These are phyloP conservation scores for Cyclostephanos tholiformis DNA, from an alignment of 108 stramenopile species.

Conservation along the genomic window DNA sequence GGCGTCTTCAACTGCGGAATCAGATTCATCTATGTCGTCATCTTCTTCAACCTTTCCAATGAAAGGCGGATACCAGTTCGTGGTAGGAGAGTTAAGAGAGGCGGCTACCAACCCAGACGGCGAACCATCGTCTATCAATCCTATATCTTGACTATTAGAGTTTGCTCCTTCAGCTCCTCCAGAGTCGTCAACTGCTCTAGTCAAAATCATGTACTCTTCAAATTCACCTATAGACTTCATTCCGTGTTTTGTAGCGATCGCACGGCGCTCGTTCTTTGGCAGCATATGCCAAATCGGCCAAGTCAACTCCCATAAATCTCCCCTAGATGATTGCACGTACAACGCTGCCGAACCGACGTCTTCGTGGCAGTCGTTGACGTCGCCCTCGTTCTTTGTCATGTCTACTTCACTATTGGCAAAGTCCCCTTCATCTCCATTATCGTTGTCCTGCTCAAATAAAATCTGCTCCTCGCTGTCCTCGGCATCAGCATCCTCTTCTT, in stretches of 20 bases:
- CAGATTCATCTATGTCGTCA: conserved; percentile 56
- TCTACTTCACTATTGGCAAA: not conserved
- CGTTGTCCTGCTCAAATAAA: conserved; percentile 34
- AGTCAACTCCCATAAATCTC: conserved; percentile 71
- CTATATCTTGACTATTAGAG: not conserved
- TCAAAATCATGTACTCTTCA: conserved; percentile 74
- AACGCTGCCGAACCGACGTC: conserved; percentile 22
- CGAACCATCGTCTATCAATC: not conserved
- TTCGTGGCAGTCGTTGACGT: conserved; percentile 5
- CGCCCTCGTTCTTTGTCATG: not conserved
- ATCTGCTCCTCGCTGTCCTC: conserved; percentile 45
- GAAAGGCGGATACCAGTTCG: conserved; percentile 31
- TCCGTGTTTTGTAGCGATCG: conserved; percentile 69
- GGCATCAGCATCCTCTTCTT: conserved; percentile 27
- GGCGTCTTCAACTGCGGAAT: conserved; percentile 27
- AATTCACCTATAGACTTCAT: conserved; percentile 84
- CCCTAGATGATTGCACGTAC: conserved; percentile 39
- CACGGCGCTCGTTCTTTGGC: conserved; percentile 66
- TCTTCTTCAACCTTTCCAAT: conserved; percentile 6
- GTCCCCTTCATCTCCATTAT: conserved; percentile 18
- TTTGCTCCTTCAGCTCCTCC: conserved; percentile 18
- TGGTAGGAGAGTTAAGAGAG: conserved; percentile 2
- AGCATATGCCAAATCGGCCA: conserved; percentile 90
- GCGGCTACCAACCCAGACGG: not conserved
- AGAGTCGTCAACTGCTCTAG: conserved; percentile 56